Evolutionary conservation across 371 early-diverging fungal genomes (phyloP).

Genomic region (Mortierella sp.): DNA sequence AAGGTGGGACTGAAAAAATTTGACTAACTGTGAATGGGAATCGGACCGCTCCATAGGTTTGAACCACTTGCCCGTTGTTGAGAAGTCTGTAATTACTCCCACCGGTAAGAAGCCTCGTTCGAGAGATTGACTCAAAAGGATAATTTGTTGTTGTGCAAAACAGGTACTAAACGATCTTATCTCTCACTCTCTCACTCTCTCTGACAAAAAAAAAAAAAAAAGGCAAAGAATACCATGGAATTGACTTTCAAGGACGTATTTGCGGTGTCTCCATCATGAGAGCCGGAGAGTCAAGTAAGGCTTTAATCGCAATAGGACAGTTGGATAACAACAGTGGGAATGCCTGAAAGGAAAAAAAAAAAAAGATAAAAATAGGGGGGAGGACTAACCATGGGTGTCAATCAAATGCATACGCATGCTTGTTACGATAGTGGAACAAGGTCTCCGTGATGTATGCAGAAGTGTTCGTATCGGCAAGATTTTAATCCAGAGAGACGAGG

Average conservation of each 20-base stretch:
- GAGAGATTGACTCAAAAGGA: background rate
- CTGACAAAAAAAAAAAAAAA: conserved; percentile 8
- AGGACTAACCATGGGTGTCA: no score
- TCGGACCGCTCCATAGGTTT: conserved; percentile 66
- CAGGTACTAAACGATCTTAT: no score
- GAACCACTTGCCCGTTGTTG: conserved; percentile 90
- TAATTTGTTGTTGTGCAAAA: background rate
- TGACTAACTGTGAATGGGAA: background rate
- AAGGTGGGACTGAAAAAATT: background rate
- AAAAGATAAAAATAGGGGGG: no score
- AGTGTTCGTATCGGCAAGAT: conserved; percentile 95
- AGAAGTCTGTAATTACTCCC: conserved; percentile 82
- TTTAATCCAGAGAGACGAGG: conserved; percentile 94
- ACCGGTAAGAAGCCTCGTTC: conserved; percentile 63
- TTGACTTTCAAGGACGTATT: conserved; percentile 88
- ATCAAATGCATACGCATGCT: background rate
- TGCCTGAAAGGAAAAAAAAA: background rate
- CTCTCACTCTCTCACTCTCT: no score
- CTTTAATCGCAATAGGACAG: background rate
- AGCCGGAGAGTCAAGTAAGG: conserved; percentile 87
- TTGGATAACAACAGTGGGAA: background rate
- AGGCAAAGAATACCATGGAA: conserved; percentile 76
- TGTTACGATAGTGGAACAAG: conserved; percentile 79
- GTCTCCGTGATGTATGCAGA: conserved; percentile 90
- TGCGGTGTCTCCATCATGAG: conserved; percentile 97